Percentiles rank a stretch among this genome's conserved stretches.
Conservation (phyloP, 371 early-diverging fungal genomes). For the Mucor irregularis region DNA sequence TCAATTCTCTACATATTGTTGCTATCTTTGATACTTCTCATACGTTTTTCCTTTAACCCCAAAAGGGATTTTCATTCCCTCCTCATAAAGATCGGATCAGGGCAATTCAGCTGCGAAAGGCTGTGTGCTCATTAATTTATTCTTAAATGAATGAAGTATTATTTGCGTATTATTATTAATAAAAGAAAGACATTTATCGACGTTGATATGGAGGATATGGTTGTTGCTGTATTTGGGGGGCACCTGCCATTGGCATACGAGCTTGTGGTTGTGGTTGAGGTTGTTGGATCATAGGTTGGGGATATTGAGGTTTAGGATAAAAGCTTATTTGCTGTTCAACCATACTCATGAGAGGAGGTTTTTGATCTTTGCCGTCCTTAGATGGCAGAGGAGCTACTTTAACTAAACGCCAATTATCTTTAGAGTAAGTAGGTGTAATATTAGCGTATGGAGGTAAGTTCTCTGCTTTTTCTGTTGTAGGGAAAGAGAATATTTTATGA, state of each 20-base stretch:
- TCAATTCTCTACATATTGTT: no score
- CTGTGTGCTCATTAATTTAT: no score
- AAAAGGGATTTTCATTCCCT: no score
- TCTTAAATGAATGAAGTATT: no score
- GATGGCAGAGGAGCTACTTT: conserved; percentile 18
- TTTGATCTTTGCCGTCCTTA: neutral
- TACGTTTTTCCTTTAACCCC: no score
- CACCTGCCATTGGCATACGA: neutral
- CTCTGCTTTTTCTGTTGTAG: conserved; percentile 44
- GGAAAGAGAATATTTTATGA: conserved; percentile 58
- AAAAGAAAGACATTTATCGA: no score
- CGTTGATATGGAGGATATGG: neutral
- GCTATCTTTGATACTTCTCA: no score
- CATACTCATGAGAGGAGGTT: conserved; percentile 15
- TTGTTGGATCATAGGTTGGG: neutral
- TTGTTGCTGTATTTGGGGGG: neutral
- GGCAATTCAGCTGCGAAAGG: no score
- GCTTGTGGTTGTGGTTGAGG: conserved; percentile 13
- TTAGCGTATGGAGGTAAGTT: conserved; percentile 43
- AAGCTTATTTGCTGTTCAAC: conserved; percentile 26
- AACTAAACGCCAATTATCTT: conserved; percentile 40
- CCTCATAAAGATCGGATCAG: no score
- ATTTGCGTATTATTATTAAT: no score
- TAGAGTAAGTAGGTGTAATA: conserved; percentile 45
- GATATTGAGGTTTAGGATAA: conserved; percentile 12